phyloP scores from a whole-genome alignment of 108 stramenopile genomes.

The Skeletonema costatum region DNA sequence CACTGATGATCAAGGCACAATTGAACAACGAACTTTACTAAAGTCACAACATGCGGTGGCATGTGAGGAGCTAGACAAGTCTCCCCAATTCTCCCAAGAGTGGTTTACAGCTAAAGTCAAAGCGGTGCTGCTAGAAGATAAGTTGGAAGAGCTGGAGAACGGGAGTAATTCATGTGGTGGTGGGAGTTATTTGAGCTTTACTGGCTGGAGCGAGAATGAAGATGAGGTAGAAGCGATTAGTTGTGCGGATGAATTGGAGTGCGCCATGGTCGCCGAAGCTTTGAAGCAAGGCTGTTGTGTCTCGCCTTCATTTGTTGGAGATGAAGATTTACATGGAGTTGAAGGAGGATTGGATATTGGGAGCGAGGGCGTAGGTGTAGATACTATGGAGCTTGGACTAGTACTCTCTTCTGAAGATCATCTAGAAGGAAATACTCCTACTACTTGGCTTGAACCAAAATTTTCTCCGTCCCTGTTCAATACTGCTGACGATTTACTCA shows the following conservation, averaged over 20 bases:
- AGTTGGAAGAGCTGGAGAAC: slow-evolving; percentile 12
- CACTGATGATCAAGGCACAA: not conserved
- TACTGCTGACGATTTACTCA: not conserved
- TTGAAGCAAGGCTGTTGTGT: slow-evolving; percentile 6
- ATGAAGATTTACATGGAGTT: not conserved
- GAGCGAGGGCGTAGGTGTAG: not conserved
- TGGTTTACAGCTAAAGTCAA: slow-evolving; percentile 23
- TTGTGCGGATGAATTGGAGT: slow-evolving; percentile 20
- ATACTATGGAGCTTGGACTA: not conserved
- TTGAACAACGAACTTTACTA: not conserved
- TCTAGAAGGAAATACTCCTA: not conserved
- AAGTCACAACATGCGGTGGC: not conserved
- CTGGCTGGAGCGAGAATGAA: slow-evolving; percentile 23
- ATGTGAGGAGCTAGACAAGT: slow-evolving; percentile 1
- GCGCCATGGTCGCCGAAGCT: slow-evolving; percentile 24
- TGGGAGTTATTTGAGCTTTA: not conserved
- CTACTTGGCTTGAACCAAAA: not conserved
- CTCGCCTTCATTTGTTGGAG: not conserved
- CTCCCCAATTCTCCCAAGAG: slow-evolving; percentile 15
- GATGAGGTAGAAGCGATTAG: slow-evolving; percentile 11
- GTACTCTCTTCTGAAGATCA: not conserved
- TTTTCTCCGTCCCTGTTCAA: not conserved
- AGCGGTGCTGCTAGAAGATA: not conserved
- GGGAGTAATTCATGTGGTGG: not conserved
- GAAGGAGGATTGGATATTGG: not conserved